Evolutionary conservation across 768 basidiomycete species (phyloP), one percentile per base, ranked within the genome.

Genomic region (Saitozyma podzolica): DNA sequence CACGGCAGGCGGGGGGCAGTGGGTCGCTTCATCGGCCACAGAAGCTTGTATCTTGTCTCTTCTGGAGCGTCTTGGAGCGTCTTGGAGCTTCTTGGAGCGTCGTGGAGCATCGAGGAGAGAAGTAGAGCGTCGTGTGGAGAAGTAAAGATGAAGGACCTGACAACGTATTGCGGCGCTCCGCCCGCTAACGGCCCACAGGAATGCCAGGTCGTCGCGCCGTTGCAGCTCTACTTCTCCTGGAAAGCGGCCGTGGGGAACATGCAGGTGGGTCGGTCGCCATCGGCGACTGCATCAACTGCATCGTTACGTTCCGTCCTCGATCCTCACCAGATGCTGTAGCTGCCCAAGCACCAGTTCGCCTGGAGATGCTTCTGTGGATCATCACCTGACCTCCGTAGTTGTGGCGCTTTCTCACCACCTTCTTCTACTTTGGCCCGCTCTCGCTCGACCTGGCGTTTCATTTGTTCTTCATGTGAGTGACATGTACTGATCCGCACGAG

Each of bases 381-480:
- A 29, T 1, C 13, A 54, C 56, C 65, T 62, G 42, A 63, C 14
- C 41, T 29, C 14, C 29, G 11, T 67, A 96, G 92, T 84, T 88
- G 68, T 97, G 93, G 93, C 85, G 95, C 39, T 84, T 87, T 51
- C 79, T 88, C 48, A 94, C 93, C 39, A 95, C 90, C 10, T 98
- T 98, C 84, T 88, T 93, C 72, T 99, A 94, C 81, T 98, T 97
- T 80, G 96, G 95, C 10, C 85, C 88, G 0, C 86, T 98, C 74
- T 92, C 90, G 5, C 82, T 98, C 19, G 95, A 98, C 79, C 92
- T 97, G 70, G 84, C 95, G 62, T 96, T 98, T 80, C 95, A 98
- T 78, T 84, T 99, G 57, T 97, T 97, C 84, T 99, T 98, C 84
- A 96, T 99, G 95, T 95, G 76, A 79, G 93, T 82, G 10, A 19